These are phyloP conservation scores for Erucastrum elatum DNA, from an alignment of 345 rosid genomes.

Conservation along the genomic window DNA sequence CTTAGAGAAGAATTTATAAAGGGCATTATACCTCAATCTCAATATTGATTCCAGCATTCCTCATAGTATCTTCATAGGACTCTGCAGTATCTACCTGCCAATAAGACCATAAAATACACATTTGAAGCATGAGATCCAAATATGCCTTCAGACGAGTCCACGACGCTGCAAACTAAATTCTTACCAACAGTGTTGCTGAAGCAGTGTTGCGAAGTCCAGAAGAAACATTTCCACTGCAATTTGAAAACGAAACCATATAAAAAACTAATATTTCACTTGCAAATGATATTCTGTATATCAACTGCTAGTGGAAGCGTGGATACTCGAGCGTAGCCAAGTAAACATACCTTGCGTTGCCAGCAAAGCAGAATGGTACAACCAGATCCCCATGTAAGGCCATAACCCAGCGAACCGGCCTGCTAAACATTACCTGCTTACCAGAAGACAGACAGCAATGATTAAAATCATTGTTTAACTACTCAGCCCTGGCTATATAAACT, in stretches of 20 bases:
- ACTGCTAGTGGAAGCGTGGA: conserved; percentile 6
- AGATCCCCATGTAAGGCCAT: conserved; percentile 86
- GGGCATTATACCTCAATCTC: conserved; percentile 67
- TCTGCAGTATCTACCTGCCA: conserved; percentile 76
- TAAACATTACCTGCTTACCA: conserved; percentile 68
- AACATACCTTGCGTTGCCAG: conserved; percentile 77
- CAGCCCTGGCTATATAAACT: not conserved
- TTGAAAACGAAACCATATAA: conserved; percentile 22
- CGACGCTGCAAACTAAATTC: conserved; percentile 23
- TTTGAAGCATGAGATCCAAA: conserved; percentile 18
- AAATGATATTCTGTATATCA: not conserved
- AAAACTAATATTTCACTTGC: not conserved
- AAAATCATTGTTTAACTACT: conserved; percentile 4
- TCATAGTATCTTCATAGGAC: conserved; percentile 59
- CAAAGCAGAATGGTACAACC: conserved; percentile 77
- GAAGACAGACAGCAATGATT: conserved; percentile 8
- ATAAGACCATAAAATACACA: conserved; percentile 28
- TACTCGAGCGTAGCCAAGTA: conserved; percentile 24
- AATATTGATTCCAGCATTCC: conserved; percentile 74
- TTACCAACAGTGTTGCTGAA: conserved; percentile 65
- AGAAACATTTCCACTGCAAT: conserved; percentile 76
- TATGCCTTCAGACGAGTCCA: conserved; percentile 4
- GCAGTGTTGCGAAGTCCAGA: conserved; percentile 87
- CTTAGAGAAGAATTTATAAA: conserved; percentile 14
- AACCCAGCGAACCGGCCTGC: conserved; percentile 97